A percentile compares a stretch with the other conserved stretches of the same genome.
These are phyloP conservation scores for Aspergillus bridgeri DNA, from an alignment of 495 filamentous ascomycete species.

Conservation along the genomic window DNA sequence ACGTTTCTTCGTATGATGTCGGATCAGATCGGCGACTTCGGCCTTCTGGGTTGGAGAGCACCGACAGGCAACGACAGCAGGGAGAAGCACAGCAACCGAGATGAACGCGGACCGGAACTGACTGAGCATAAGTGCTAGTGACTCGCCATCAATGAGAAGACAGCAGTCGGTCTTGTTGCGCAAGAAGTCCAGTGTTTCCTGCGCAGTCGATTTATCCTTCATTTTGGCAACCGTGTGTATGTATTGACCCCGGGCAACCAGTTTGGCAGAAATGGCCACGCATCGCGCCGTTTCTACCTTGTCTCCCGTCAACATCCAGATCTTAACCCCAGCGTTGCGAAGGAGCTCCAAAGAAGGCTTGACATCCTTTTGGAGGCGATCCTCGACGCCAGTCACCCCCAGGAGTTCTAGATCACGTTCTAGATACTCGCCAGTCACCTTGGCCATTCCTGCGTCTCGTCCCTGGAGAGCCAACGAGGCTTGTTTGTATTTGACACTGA, in stretches of 20 bases:
- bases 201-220: conserved; percentile 55
- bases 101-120: conserved; percentile 85
- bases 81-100: conserved; percentile 78
- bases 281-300: conserved; percentile 98
- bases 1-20: conserved; percentile 85
- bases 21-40: conserved; percentile 86
- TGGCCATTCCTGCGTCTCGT: conserved; percentile 77
- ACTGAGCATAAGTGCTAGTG: conserved; percentile 73
- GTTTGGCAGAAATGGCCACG: conserved; percentile 89
- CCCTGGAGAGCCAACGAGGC: conserved; percentile 75
- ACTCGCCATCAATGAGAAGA: conserved; percentile 93
- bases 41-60: conserved; percentile 98
- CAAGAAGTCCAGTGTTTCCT: conserved; percentile 82
- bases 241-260: conserved; percentile 92
- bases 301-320: conserved; percentile 99
- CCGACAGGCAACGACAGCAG: conserved; percentile 91
- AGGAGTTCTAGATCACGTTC: conserved; percentile 88
- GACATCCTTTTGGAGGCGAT: conserved; percentile 92
- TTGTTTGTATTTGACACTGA: conserved; percentile 68
- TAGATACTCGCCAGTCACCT: conserved; percentile 73
- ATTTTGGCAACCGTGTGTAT: conserved; percentile 90
- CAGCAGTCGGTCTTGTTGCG: conserved; percentile 84
- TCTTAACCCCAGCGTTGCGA: conserved; percentile 97
- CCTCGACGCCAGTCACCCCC: conserved; percentile 96
- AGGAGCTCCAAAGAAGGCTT: conserved; percentile 92